Percentiles rank a stretch among this genome's conserved stretches.
Evolutionary conservation across 495 filamentous ascomycete genomes (phyloP).

Genomic region (Astrocystis sublimbata): DNA sequence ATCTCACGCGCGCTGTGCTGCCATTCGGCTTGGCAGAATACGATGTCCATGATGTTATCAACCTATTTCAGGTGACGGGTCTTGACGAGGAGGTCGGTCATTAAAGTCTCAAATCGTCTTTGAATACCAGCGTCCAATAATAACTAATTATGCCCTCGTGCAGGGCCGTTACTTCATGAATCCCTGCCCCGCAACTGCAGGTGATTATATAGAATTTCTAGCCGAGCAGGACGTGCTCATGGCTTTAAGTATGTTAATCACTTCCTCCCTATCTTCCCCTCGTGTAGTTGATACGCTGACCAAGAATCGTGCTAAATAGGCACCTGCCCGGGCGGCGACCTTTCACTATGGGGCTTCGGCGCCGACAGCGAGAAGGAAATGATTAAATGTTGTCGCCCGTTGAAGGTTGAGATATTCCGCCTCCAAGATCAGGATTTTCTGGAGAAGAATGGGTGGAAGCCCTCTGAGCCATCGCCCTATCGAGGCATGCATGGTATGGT

Average conservation of each 20-base stretch:
- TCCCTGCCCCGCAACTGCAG: constrained; percentile 63
- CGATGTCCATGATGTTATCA: constrained; percentile 80
- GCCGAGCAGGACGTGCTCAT: constrained; percentile 74
- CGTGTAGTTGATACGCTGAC: constrained; percentile 1
- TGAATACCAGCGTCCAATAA: not conserved
- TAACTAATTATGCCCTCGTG: not conserved
- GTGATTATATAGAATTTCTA: constrained; percentile 75
- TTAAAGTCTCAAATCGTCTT: not conserved
- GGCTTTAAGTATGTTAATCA: constrained; percentile 55
- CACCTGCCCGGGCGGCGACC: constrained; percentile 60
- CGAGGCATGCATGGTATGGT: constrained; percentile 66
- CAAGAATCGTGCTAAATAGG: constrained; percentile 22
- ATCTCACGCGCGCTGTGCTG: constrained; percentile 69
- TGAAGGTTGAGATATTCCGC: constrained; percentile 69
- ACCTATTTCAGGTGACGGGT: constrained; percentile 80
- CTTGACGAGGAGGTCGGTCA: constrained; percentile 49
- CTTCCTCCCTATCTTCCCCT: constrained; percentile 49
- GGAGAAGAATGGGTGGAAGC: constrained; percentile 58
- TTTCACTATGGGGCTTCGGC: constrained; percentile 75
- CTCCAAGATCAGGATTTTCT: constrained; percentile 53
- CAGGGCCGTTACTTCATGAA: constrained; percentile 77
- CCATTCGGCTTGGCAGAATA: constrained; percentile 67
- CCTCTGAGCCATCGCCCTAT: constrained; percentile 59
- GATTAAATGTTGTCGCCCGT: constrained; percentile 70
- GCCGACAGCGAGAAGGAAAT: constrained; percentile 64